Base-by-base conservation (phyloP, 331 rosid genomes). In the Cucumis variabilis region DNA sequence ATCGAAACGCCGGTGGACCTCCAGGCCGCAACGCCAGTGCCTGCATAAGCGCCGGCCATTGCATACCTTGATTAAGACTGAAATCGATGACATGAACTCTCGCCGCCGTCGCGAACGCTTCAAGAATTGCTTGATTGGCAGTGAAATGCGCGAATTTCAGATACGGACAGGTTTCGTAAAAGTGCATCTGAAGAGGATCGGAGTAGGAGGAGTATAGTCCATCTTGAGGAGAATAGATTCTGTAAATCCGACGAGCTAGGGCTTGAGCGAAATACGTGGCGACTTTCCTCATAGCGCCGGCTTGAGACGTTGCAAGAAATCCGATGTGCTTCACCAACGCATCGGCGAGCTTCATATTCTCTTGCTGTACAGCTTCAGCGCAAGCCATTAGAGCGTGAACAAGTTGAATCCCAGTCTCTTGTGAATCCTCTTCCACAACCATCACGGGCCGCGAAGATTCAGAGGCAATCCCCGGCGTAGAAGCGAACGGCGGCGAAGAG, bases 71-170 rank as follows among this genome's bases (percentile, higher is more conserved):
- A 68, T 92, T 93, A 28, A 96, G 93, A 0, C 96, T 96, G 84
- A 96, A 94, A 88, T 96, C 99, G 48, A 96, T 87, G n/a, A 96
- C 98, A 79, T 96, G 99, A 23, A 96, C 99, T 7, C 93, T 92
- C 6, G 30, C 87, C 9, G 95, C 91, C 2, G 91, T 55, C 2
- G 95, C 90, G 65, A 96, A 93, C 0, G 98, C 97, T 66, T 96
- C 99, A 1, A 94, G 94, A 55, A 96, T 94, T 10, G 99, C 99
- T 75, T 96, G 99, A 58, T 96, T 96, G 0, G 99, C 99, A 0
- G 99, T 96, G 93, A 96, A 96, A 88, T 96, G 99, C 2, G 99
- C 99, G 88, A 96, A 96, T 89, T 96, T 96, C 28, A 96, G 98
- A 44, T 96, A 96, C 0, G 99, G 99, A 69, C 90, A 93, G n/a